Base-by-base conservation (phyloP, 148 eudicot genomes). In the Fagopyrum homotropicum region DNA sequence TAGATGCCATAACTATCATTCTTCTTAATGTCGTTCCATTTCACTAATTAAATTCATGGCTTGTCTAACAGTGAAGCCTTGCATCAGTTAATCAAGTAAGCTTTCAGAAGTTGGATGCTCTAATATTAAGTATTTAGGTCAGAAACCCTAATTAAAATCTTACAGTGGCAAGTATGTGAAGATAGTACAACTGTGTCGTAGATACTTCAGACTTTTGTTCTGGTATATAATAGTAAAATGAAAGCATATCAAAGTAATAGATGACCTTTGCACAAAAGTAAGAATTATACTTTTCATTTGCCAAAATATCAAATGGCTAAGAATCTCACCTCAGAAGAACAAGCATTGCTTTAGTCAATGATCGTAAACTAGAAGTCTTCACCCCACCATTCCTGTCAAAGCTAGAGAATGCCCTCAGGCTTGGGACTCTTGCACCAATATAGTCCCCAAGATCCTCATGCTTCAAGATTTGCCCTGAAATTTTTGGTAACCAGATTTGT, bases 391-490 rank as follows among this genome's bases (percentile, higher is more conserved):
- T 95, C 73, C 76, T 77, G 72, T 86, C 84, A 75, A 76, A 73
- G 73, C 70, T 56, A 40, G 78, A 55, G 74, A 90, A 81, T 48
- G 75, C 78, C 75, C 61, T 81, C 82, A 95, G 80, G 82, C 89
- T 90, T 56, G 97, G 93, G 78, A 90, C 91, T 79, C 89, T 90
- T 35, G 83, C 81, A 76, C 76, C 78, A 59, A 95, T 77, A 85
- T 89, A 95, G 30, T 84, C 84, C 56, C 89, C 93, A 66, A 95
- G 89, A 79, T 86, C 89, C 79, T 85, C 91, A 81, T 88, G 93
- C 86, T 83, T 90, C 83, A 95, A 72, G 74, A 83, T 87, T 92
- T 95, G 99, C 83, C 96, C 99, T 95, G 87, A 8, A 83, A 84
- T 74, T 83, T 72, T 78, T 12, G 73, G 61, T 75, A 72, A 76